phyloP scores from a whole-genome alignment of 2,329 filamentous ascomycete genomes.

The Purpureocillium takamizusanense region DNA sequence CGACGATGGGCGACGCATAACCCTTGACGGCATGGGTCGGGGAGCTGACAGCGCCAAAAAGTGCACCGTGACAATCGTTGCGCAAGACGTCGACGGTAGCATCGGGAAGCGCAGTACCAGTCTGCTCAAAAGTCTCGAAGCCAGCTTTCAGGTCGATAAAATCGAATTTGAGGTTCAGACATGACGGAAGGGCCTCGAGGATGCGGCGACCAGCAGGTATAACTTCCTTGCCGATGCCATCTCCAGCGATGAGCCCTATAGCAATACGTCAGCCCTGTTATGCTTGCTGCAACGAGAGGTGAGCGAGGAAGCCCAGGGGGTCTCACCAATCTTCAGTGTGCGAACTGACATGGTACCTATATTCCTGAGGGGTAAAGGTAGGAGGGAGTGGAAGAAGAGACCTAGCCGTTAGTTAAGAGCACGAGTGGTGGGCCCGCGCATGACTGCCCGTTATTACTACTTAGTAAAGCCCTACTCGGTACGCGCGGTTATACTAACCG shows the following conservation, averaged over 20 bases:
- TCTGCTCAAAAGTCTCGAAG: slow-evolving; percentile 87
- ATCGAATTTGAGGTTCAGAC: slow-evolving; percentile 85
- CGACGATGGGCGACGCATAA: slow-evolving; percentile 95
- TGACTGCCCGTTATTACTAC: not conserved
- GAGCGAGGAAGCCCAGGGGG: not conserved
- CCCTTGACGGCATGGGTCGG: slow-evolving; percentile 83
- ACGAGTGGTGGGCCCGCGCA: not conserved
- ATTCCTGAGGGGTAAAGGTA: no score
- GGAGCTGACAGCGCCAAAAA: slow-evolving; percentile 93
- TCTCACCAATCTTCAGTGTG: slow-evolving; percentile 31
- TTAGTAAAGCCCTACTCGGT: not conserved
- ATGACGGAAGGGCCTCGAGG: slow-evolving; percentile 86
- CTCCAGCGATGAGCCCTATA: slow-evolving; percentile 86
- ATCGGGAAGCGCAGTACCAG: slow-evolving; percentile 80
- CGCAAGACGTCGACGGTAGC: slow-evolving; percentile 83
- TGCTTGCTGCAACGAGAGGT: not conserved
- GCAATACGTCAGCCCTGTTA: not conserved
- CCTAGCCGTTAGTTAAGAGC: not conserved
- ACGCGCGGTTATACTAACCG: not conserved
- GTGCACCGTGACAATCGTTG: slow-evolving; percentile 86
- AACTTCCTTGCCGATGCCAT: slow-evolving; percentile 97
- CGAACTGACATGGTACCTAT: slow-evolving; percentile 32
- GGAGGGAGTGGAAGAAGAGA: not conserved
- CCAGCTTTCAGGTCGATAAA: slow-evolving; percentile 91
- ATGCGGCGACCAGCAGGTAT: slow-evolving; percentile 88